Conservation (phyloP, 2,329 filamentous ascomycete genomes). For the Talaromyces sp. region DNA sequence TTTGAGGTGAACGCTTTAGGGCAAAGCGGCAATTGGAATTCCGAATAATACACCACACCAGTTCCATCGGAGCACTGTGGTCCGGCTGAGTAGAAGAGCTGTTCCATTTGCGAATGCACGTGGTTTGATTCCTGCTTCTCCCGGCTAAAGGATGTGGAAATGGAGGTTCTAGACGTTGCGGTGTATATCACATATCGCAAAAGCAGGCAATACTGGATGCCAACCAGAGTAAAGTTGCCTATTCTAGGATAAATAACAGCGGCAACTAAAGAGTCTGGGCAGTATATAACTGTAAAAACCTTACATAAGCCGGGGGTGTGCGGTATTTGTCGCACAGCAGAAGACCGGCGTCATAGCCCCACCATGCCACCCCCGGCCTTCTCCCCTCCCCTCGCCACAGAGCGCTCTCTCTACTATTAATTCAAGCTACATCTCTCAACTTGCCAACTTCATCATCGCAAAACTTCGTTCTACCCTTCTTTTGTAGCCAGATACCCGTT, state of each 20-base stretch:
- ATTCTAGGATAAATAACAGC: not conserved
- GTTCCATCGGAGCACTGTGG: not conserved
- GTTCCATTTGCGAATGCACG: not conserved
- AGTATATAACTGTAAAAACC: not conserved
- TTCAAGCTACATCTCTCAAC: not conserved
- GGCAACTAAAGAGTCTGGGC: not conserved
- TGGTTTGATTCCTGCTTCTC: not conserved
- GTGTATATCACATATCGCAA: no score
- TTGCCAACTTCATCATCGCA: not conserved
- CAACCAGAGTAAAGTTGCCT: not conserved
- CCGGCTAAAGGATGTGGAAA: not conserved
- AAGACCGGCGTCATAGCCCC: not conserved
- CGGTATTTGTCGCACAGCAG: not conserved
- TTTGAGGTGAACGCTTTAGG: not conserved
- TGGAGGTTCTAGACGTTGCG: no score
- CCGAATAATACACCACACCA: not conserved
- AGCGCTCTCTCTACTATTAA: not conserved
- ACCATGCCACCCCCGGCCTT: not conserved
- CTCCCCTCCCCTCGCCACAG: not conserved
- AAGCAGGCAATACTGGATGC: no score
- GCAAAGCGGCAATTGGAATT: not conserved
- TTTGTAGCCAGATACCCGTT: constrained; percentile 4
- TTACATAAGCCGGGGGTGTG: not conserved
- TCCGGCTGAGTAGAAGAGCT: not conserved
- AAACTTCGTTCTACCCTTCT: not conserved